Evolutionary conservation across 257 asterid genomes (phyloP).

Genomic region (Dorcoceras hygrometricum): DNA sequence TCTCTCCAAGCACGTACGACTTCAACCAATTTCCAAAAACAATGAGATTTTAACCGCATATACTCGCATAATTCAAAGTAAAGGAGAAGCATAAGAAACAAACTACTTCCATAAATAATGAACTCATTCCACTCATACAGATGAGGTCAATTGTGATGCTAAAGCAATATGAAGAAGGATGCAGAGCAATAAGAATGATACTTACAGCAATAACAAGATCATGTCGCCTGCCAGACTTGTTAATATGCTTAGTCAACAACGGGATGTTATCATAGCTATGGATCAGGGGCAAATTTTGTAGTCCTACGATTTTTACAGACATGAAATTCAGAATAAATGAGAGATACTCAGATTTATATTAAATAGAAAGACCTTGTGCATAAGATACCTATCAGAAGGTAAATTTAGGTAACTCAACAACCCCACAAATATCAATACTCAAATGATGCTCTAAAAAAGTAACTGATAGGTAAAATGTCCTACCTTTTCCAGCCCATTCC

Average conservation of each 20-base stretch:
- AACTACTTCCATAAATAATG: background rate
- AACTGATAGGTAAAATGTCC: conserved; percentile 4
- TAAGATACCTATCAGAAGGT: background rate
- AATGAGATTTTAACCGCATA: conserved; percentile 18
- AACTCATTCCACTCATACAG: background rate
- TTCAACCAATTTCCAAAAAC: conserved; percentile 36
- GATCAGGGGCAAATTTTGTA: conserved; percentile 57
- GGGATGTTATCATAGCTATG: conserved; percentile 75
- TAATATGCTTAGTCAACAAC: conserved; percentile 49
- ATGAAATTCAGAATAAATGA: conserved; percentile 17
- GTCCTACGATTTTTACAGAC: conserved; percentile 42
- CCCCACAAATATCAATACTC: background rate
- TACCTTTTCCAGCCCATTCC: background rate
- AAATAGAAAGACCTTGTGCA: background rate
- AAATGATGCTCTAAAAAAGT: background rate
- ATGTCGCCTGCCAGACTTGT: conserved; percentile 71
- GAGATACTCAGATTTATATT: background rate
- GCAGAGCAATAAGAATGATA: conserved; percentile 17
- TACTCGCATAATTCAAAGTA: conserved; percentile 13
- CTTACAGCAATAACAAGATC: conserved; percentile 91
- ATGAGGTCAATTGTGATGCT: too few species aligned
- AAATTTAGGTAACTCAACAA: background rate
- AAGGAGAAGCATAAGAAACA: conserved; percentile 15
- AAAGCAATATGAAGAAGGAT: background rate
- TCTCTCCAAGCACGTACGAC: conserved; percentile 97